A percentile compares a stretch with the other conserved stretches of the same genome.
Conservation (phyloP, 1,139 yeast genomes). For the Diutina sp. region DNA sequence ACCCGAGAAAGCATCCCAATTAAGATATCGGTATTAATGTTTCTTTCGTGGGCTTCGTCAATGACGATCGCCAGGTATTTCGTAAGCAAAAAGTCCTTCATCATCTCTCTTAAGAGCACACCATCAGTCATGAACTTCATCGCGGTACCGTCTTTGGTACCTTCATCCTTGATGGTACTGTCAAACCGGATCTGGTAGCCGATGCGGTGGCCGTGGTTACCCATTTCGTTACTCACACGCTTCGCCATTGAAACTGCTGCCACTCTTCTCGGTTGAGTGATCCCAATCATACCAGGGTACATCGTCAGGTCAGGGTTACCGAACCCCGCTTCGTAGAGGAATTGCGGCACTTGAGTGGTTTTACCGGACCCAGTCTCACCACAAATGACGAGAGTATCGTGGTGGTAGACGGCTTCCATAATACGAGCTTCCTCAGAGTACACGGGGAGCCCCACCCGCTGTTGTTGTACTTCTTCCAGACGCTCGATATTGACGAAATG, state of each 20-base stretch:
- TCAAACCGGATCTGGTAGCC: slow-evolving; percentile 92
- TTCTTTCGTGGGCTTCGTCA: slow-evolving; percentile 98
- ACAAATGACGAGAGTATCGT: slow-evolving; percentile 82
- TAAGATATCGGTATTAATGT: slow-evolving; percentile 86
- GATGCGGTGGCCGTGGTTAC: slow-evolving; percentile 64
- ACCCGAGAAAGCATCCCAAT: slow-evolving; percentile 91
- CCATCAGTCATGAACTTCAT: slow-evolving; percentile 98
- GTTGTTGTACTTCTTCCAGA: slow-evolving; percentile 47
- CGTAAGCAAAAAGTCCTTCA: slow-evolving; percentile 66
- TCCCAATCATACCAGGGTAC: slow-evolving; percentile 45
- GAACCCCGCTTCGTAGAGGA: slow-evolving; percentile 45
- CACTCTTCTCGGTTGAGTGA: slow-evolving; percentile 10
- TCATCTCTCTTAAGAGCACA: slow-evolving; percentile 84
- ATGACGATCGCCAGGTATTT: slow-evolving; percentile 81
- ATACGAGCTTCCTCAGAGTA: slow-evolving; percentile 83
- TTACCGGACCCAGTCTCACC: slow-evolving; percentile 73
- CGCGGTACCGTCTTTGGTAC: slow-evolving; percentile 43
- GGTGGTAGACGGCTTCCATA: slow-evolving; percentile 92
- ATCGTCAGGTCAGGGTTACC: slow-evolving; percentile 24
- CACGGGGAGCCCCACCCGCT: slow-evolving; percentile 71
- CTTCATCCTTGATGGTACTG: slow-evolving; percentile 47
- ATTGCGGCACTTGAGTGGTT: slow-evolving; percentile 88
- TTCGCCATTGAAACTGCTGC: slow-evolving; percentile 94
- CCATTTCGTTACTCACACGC: slow-evolving; percentile 76
- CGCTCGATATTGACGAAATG: slow-evolving; percentile 59